Base-by-base conservation (phyloP, 305 asterid genomes). In the Plantago lanceolata region DNA sequence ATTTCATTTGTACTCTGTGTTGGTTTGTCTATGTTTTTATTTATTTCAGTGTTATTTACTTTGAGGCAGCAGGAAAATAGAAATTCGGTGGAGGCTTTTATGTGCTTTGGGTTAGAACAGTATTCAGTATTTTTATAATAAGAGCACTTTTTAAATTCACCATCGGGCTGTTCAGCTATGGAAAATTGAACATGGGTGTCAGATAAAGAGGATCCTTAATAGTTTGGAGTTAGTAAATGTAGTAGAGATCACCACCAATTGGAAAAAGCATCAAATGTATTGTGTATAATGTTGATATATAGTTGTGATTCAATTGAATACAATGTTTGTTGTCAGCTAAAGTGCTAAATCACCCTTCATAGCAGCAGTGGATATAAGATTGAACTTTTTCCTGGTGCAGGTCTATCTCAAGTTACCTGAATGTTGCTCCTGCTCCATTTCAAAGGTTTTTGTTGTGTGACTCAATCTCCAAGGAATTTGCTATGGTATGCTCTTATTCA, bases 341-440 rank as follows among this genome's bases (percentile, higher is more conserved):
- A 5, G 2, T 1, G 28, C 40, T 5, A 8, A 7, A 5, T 8
- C 8, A 33, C 40, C 11, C 1, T 44, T 44, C 50, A 62, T 47
- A 59, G 19, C 3, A 21, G 2, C 29, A 35, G 37, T 26, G 17
- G 8, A 44, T 56, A 45, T 69, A 72, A 66, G 53, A 29, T 59
- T 20, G 29, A 40, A 40, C 15, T 28, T 49, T 56, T 72, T 48
- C 56, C 49, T 78, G 73, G 37, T 70, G 73, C 87, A 93, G 99
- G 93, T 65, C 81, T 49, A 71, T 86, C 59, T 73, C 82, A 59
- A 73, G 73, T 72, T 93, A 93, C 78, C 88, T 90, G 66, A 67
- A 76, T 56, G 75, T 61, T 79, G 92, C 97, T 56, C 96, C 97
- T 73, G 85, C 97, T 71, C 97, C 97, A 19, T 90, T 90, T 50